These are phyloP conservation scores for Hypoxylon sp. DNA, from an alignment of 2,329 filamentous ascomycete genomes.

Conservation along the genomic window DNA sequence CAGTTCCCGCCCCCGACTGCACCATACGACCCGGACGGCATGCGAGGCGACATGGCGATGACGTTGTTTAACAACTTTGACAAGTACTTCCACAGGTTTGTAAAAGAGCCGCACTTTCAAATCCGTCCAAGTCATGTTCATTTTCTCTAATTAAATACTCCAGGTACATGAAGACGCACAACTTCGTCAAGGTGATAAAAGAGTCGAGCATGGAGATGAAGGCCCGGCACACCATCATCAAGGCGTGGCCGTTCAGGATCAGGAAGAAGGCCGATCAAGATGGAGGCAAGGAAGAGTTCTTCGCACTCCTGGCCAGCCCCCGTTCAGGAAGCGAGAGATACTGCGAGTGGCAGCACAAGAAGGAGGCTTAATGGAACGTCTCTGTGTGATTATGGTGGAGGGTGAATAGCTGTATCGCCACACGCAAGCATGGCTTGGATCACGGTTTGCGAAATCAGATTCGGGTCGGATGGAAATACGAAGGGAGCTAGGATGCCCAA, in stretches of 20 bases:
- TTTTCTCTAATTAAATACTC: conserved; percentile 1
- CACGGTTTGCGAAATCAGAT: no score
- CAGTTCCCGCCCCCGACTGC: not conserved
- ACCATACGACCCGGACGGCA: conserved; percentile 9
- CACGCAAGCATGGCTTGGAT: no score
- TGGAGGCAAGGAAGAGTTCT: conserved; percentile 44
- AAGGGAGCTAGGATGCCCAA: conserved; percentile 6
- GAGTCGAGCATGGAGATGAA: conserved; percentile 38
- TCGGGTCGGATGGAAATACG: no score
- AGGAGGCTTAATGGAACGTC: no score
- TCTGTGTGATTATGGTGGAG: no score
- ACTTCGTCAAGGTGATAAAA: conserved; percentile 2
- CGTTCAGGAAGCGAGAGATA: conserved; percentile 13
- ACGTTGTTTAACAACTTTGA: conserved; percentile 12
- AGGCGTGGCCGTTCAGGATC: conserved; percentile 45
- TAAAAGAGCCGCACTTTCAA: not conserved
- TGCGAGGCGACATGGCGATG: not conserved
- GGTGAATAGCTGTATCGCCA: no score
- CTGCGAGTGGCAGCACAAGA: conserved; percentile 21
- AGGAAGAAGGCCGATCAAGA: conserved; percentile 26
- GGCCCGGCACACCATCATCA: conserved; percentile 44
- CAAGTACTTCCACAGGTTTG: conserved; percentile 19
- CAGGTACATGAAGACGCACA: conserved; percentile 8
- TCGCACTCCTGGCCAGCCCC: not conserved
- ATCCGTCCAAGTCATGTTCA: not conserved